Evolutionary conservation across 2,329 filamentous ascomycete species (phyloP).

Genomic region (Eurotiales sp.): DNA sequence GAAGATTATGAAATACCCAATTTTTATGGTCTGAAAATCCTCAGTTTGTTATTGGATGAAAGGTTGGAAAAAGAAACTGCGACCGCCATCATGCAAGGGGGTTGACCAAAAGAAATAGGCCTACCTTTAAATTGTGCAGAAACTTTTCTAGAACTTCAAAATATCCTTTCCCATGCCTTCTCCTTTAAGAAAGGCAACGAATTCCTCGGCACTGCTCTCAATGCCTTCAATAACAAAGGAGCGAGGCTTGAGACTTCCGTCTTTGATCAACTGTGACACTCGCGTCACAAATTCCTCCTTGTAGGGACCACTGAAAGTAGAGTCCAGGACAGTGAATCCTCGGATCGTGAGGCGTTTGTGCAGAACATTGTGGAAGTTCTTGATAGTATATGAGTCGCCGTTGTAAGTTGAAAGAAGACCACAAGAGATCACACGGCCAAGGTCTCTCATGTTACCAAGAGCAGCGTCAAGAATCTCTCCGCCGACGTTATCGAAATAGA

Average conservation of each 20-base stretch:
- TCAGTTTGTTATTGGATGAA: no score
- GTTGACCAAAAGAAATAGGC: no score
- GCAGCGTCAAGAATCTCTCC: slow-evolving; percentile 70
- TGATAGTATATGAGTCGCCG: slow-evolving; percentile 60
- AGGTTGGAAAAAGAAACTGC: no score
- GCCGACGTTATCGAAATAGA: slow-evolving; percentile 79
- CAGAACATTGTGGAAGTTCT: slow-evolving; percentile 62
- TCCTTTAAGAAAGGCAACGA: slow-evolving; percentile 70
- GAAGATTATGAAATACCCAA: no score
- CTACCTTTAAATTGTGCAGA: no score
- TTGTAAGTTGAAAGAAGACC: no score
- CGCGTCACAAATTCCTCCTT: slow-evolving; percentile 64
- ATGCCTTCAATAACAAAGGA: slow-evolving; percentile 68
- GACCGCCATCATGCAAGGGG: no score
- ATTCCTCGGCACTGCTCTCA: slow-evolving; percentile 68
- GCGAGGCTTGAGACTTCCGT: slow-evolving; percentile 67
- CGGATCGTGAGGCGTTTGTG: slow-evolving; percentile 62
- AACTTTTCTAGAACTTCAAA: no score
- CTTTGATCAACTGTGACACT: slow-evolving; percentile 64
- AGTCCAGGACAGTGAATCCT: slow-evolving; percentile 70
- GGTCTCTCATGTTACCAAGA: slow-evolving; percentile 57
- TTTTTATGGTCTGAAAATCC: no score
- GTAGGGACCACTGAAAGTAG: slow-evolving; percentile 51
- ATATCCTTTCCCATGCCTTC: slow-evolving; percentile 88
- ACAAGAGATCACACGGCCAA: no score